phyloP scores from a whole-genome alignment of 2,329 filamentous ascomycete genomes.

The Talaromyces sp. region DNA sequence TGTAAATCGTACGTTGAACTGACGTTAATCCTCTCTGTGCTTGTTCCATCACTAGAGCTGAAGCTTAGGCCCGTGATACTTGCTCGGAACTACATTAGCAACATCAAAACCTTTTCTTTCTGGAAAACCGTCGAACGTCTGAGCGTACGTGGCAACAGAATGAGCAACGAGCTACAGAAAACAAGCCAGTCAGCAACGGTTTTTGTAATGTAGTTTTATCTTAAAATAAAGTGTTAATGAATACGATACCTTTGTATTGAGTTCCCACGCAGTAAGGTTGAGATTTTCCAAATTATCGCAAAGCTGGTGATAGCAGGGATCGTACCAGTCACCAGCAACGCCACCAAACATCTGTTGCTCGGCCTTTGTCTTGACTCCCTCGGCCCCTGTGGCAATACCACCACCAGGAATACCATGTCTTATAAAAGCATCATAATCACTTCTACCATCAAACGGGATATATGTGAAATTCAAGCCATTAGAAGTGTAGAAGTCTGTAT shows the following conservation, averaged over 20 bases:
- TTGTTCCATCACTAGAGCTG: neutral
- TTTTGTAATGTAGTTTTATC: neutral
- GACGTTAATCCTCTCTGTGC: neutral
- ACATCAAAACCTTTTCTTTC: neutral
- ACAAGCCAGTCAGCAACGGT: neutral
- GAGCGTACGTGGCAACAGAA: neutral
- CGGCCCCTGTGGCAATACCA: conserved; percentile 74
- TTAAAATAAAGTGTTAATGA: neutral
- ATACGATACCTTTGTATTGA: conserved; percentile 49
- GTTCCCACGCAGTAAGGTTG: conserved; percentile 52
- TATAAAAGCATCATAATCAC: conserved; percentile 77
- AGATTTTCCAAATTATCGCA: conserved; percentile 55
- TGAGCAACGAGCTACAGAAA: neutral
- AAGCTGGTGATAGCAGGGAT: conserved; percentile 56
- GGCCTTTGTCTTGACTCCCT: conserved; percentile 68
- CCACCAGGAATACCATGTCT: conserved; percentile 68
- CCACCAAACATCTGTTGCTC: conserved; percentile 70
- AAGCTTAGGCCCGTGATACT: neutral
- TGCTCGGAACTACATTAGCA: neutral
- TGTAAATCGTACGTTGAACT: neutral
- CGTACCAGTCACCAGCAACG: conserved; percentile 56
- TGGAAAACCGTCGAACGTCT: neutral
- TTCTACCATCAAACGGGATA: conserved; percentile 73
- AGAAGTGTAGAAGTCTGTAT: conserved; percentile 63
- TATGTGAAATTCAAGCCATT: conserved; percentile 65